Base-by-base conservation (phyloP, 352 stramenopile species). In the Achlya hypogyna region DNA sequence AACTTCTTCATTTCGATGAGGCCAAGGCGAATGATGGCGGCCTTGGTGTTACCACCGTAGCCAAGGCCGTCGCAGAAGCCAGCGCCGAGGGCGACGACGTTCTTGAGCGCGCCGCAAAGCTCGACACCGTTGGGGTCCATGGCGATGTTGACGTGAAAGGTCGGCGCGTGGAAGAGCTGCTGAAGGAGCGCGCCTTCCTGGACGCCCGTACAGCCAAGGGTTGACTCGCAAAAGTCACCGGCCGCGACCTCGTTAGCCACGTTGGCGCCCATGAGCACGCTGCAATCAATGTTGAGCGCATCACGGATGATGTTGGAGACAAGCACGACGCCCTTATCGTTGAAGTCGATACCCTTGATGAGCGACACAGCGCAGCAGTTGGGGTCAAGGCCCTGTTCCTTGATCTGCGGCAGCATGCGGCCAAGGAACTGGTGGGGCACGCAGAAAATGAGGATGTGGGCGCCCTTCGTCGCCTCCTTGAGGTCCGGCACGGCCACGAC, bases 231-330 rank as follows among this genome's bases (percentile, higher is more conserved):
- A 71, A 98, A 98, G 74, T 98, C 88, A 32, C 90, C 93, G 23
- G 81, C 79, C 0, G 96, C 96, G 25, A 99, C 91, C 79, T 98
- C 95, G 73, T 96, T 96, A 4, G 96, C 96, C 9, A 99, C 93
- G 79, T 99, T 99, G 8, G 96, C 96, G 40, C 96, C 96, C 94
- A 98, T 98, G 23, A 99, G 75, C 20, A 98, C 95, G 54, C 82
- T 91, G 73, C 85, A 92, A 71, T 94, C 84, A 49, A 92, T 85
- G 72, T 89, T 75, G 23, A 97, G 73, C 6, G 82, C 82, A 53
- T 94, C 79, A 58, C 84, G 83, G 68, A 97, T 96, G 38, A 96
- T 88, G 69, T 96, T 75, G 8, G 87, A 95, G 69, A 96, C 91
- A 6, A 96, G 72, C 62, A 91, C 82, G 20, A 93, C 75, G 56